Base-by-base conservation (phyloP, 805 yeast species). In the Starmera quercuum region DNA sequence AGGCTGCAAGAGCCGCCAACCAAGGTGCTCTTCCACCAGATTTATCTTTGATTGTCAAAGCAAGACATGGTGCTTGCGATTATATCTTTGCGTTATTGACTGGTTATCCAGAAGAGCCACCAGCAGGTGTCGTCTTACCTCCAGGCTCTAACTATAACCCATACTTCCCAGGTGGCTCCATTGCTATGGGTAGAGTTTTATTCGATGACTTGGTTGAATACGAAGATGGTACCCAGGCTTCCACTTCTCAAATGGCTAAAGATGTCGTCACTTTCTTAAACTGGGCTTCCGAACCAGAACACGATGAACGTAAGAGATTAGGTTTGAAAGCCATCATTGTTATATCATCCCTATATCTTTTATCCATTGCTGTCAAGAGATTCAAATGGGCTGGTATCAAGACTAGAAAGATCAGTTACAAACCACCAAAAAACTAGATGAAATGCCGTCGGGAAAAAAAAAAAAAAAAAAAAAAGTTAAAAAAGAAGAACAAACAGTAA, bases 1-100 rank as follows among this genome's bases (percentile, higher is more conserved):
- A 92, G 71, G 97, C 97, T 45, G 98, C 98, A 32, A 85, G 98
- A 73, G 96, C 97, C 48, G 97, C 95, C 44, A 92, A 92, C 75
- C 96, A 86, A 71, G 98, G 98, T 67, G 97, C 98, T 44, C 74
- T 83, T 48, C 98, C 98, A 45, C 98, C 98, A 40, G 98, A 92
- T 71, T 78, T 92, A 59, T 87, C 97, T 26, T 74, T 92, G 63
- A 86, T 92, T 56, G 94, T 90, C 64, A 90, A 90, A 77, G 97
- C 98, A 49, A 84, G 98, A 75, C 97, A 92, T 69, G 97, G 97
- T 61, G 97, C 86, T 49, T 74, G 83, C 59, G 97, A 92, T 64
- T 92, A 92, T 68, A 83, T 92, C 61, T 92, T 92, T 64, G 66
- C 97, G 20, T 68, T 92, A 57, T 80, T 92, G 64, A 92, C 97